Evolutionary conservation across 176 grass and related monocot species (phyloP), one percentile per base, ranked within the genome.

Genomic region (Carex littledalei): DNA sequence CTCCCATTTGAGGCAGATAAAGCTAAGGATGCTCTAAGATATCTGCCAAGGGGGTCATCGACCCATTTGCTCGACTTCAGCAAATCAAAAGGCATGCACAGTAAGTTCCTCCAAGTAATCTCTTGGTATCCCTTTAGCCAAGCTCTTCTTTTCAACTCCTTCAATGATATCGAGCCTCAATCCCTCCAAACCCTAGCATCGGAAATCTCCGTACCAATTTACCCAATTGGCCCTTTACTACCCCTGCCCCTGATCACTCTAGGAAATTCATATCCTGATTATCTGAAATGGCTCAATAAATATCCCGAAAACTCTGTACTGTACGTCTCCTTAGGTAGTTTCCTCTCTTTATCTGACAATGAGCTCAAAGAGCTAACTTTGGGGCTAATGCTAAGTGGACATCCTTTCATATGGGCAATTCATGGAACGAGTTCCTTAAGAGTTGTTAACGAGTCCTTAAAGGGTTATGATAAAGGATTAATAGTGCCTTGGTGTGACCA

Each of bases 401-500:
- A 47, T 64, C 80, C 60, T 26, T 82, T 64, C 45, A 64, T 82
- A 65, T 82, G 59, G 29, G 80, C 45, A 21, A 16, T 82, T 64
- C 34, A 49, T 21, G 18, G 43, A 24, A 3, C 6, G 2, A 52
- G 0, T 24, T 76, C 47, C 71, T 76, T 76, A 53, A 12, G 52
- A 82, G 49, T 66, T 63, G 14, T 29, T 61, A 82, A 17, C 1
- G 14, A 77, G 32, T 78, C 3, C 24, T 57, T 73, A 22, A 59
- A 63, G 29, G 17, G 6, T 0, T 73, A 55, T n/a, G 68, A 78
- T 61, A 78, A 64, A 5, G 67, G 67, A 31, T 85, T 78, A 4
- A 52, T 85, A 16, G 34, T 85, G 14, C 68, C 84, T 37, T 85
- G 84, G 84, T 85, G 84, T 29, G 67, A 85, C 29, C 84, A 85